phyloP scores from a whole-genome alignment of 1,284 basidiomycete species.

The Marasmius tenuissimus region DNA sequence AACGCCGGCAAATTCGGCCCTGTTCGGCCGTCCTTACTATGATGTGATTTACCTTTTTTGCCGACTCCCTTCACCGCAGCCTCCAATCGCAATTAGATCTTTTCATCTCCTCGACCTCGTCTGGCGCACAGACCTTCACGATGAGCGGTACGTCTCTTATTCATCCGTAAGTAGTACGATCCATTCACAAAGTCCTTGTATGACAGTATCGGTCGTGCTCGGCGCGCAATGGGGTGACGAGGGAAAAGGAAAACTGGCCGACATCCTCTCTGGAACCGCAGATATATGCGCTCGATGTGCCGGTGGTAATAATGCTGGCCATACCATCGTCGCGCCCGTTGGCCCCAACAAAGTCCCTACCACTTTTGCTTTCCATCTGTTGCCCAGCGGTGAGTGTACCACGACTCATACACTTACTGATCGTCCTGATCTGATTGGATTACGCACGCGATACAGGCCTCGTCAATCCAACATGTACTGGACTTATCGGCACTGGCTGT shows the following conservation, averaged over 20 bases:
- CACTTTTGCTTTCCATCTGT: slow-evolving; percentile 94
- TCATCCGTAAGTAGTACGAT: too few relatives aligned
- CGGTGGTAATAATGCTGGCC: slow-evolving; percentile 98
- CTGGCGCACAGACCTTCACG: too few relatives aligned
- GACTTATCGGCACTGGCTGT: slow-evolving; percentile 91
- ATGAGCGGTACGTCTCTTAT: too few relatives aligned
- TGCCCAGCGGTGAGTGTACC: slow-evolving; percentile 77
- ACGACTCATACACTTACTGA: background rate
- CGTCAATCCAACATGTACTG: slow-evolving; percentile 86
- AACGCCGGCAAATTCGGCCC: too few relatives aligned
- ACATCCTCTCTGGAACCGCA: slow-evolving; percentile 85
- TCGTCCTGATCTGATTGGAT: background rate
- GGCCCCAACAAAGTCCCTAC: slow-evolving; percentile 69
- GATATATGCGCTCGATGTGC: slow-evolving; percentile 97
- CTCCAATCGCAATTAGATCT: too few relatives aligned
- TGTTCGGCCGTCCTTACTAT: too few relatives aligned
- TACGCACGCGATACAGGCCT: slow-evolving; percentile 77
- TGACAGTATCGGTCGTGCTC: slow-evolving; percentile 72
- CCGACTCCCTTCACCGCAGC: too few relatives aligned
- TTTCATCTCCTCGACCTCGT: too few relatives aligned
- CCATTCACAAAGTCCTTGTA: too few relatives aligned
- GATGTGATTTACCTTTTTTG: too few relatives aligned
- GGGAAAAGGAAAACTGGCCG: slow-evolving; percentile 95
- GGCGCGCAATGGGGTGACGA: slow-evolving; percentile 96
- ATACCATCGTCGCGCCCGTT: slow-evolving; percentile 91